A percentile compares a stretch with the other conserved stretches of the same genome.
These are phyloP conservation scores for Suillus paluster DNA, from an alignment of 768 basidiomycete genomes.

Conservation along the genomic window DNA sequence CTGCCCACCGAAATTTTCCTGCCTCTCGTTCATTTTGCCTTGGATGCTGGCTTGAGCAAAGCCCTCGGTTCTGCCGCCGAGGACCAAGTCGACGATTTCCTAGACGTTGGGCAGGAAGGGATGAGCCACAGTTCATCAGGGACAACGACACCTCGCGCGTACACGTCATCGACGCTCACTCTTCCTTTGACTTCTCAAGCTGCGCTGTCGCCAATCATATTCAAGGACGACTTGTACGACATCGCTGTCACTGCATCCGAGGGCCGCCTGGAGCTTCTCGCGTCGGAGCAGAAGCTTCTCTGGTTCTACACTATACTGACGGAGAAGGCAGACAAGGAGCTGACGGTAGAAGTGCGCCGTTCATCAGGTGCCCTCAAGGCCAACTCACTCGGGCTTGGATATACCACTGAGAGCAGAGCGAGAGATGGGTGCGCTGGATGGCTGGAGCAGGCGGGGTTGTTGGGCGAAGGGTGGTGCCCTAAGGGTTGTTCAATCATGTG, in stretches of 20 bases:
- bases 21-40: slow-evolving; percentile 88
- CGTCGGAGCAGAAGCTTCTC: slow-evolving; percentile 52
- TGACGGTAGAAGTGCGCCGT: slow-evolving; percentile 47
- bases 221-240: slow-evolving; percentile 35
- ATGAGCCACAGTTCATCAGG: neutral
- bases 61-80: slow-evolving; percentile 7
- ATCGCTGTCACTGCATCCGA: slow-evolving; percentile 48
- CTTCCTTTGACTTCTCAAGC: slow-evolving; percentile 11
- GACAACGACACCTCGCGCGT: slow-evolving; percentile 8
- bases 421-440: slow-evolving; percentile 5
- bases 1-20: slow-evolving; percentile 89
- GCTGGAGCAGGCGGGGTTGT: slow-evolving; percentile 17
- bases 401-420: neutral
- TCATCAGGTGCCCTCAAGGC: slow-evolving; percentile 43
- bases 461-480: slow-evolving; percentile 7
- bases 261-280: slow-evolving; percentile 52
- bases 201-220: slow-evolving; percentile 14
- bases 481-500: slow-evolving; percentile 31
- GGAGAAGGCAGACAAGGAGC: slow-evolving; percentile 28
- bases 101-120: neutral
- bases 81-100: slow-evolving; percentile 3
- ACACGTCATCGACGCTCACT: slow-evolving; percentile 22
- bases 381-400: neutral
- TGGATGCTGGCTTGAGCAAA: slow-evolving; percentile 36
- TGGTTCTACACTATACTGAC: slow-evolving; percentile 51